Evolutionary conservation across 2,329 filamentous ascomycete species (phyloP).

Genomic region (Akanthomyces dipterigenus): DNA sequence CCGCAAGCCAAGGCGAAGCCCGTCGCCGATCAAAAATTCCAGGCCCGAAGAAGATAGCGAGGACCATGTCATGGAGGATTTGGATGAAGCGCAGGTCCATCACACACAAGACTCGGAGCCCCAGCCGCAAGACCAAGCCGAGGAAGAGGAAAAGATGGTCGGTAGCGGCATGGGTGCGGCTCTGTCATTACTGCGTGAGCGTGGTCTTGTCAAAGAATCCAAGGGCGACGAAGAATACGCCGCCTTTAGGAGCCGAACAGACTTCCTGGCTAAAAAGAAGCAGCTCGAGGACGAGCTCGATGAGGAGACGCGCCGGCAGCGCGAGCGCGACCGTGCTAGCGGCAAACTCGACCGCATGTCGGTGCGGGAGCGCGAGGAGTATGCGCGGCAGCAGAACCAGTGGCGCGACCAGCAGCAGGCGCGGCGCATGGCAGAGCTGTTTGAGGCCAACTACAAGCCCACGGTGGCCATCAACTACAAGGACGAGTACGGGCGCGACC

Average conservation of each 20-base stretch:
- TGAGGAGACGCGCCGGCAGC: constrained; percentile 67
- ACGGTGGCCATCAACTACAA: constrained; percentile 85
- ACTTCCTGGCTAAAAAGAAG: constrained; percentile 71
- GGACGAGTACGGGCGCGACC: constrained; percentile 76
- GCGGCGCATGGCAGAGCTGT: constrained; percentile 75
- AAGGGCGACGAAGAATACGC: constrained; percentile 58
- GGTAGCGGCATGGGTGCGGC: constrained; percentile 74
- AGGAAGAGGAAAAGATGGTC: constrained; percentile 76
- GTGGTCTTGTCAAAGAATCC: constrained; percentile 67
- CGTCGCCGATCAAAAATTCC: constrained; percentile 27
- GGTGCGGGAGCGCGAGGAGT: constrained; percentile 83
- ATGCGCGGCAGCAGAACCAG: constrained; percentile 80
- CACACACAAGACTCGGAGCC: constrained; percentile 26
- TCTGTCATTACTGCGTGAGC: constrained; percentile 74
- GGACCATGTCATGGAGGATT: constrained; percentile 40
- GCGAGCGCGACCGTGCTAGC: constrained; percentile 79
- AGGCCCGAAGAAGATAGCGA: constrained; percentile 23
- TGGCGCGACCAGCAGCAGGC: constrained; percentile 81
- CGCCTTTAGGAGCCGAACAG: constrained; percentile 62
- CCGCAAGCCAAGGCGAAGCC: constrained; percentile 43
- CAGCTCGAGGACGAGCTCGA: constrained; percentile 72
- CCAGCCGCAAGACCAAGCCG: constrained; percentile 31
- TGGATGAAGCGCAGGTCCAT: constrained; percentile 28
- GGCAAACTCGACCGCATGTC: constrained; percentile 84
- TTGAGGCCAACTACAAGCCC: constrained; percentile 81